These are phyloP conservation scores for Przewalskia tangutica DNA, from an alignment of 257 asterid genomes.

Conservation along the genomic window DNA sequence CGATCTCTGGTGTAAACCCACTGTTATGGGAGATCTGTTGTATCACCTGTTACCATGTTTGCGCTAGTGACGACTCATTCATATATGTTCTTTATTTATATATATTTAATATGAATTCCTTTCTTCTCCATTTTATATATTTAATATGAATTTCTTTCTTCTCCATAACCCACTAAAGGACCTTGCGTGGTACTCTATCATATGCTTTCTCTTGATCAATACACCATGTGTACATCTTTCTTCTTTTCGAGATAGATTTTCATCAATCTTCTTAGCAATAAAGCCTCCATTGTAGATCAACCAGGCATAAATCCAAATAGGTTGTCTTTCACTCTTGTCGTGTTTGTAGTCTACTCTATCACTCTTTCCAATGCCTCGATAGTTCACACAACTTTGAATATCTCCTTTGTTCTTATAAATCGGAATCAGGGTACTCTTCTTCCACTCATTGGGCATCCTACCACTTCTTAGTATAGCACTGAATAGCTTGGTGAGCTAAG, in stretches of 20 bases:
- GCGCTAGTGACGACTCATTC: too few species aligned
- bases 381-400: neutral
- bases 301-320: neutral
- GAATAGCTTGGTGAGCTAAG: neutral
- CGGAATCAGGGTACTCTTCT: neutral
- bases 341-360: neutral
- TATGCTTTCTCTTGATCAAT: neutral
- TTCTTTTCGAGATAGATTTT: too few species aligned
- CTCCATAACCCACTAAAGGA: neutral
- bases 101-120: too few species aligned
- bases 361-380: neutral
- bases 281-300: neutral
- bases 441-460: neutral
- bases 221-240: neutral
- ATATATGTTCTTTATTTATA: too few species aligned
- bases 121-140: too few species aligned
- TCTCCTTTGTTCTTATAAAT: neutral
- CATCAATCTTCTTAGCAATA: neutral
- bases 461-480: neutral
- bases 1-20: too few species aligned
- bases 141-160: neutral
- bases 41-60: neutral
- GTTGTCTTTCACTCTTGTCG: neutral
- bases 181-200: neutral
- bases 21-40: too few species aligned